Evolutionary conservation across 2,329 filamentous ascomycete genomes (phyloP), one percentile per base, ranked within the genome.

Genomic region (Neonectria sp.): DNA sequence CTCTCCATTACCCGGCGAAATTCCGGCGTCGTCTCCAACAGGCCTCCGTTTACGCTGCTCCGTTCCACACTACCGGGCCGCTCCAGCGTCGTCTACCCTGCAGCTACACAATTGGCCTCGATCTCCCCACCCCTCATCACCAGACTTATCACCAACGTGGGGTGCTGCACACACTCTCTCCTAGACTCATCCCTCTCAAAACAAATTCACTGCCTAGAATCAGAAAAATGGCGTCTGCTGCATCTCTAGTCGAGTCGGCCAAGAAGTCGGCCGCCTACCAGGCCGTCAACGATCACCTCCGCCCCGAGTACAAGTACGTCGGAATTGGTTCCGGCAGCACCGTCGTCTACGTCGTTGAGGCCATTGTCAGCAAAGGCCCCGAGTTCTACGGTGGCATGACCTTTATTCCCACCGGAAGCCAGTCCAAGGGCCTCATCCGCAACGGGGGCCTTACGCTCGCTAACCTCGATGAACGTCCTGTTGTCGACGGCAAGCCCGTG

Each of bases 371-470:
- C 60, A 88, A 91, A 60, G 87, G 88, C 5, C 78, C 82, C 9
- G 79, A 81, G 2, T 84, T 88, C 63, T 89, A 88, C 55, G 80
- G 84, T 37, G 78, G 83, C 71, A 97, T 97, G 85, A 91, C 89
- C 77, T 99, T 98, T 82, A 88, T 97, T 33, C 95, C 96, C 7
- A 99, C 96, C 0, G 96, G 96, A 27, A 95, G 92, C 84, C 95
- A 97, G 79, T 96, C 93, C 49, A 94, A 94, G 73, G 92, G 95
- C 75, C 89, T 98, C 60, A 97, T 99, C 77, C 88, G 94, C 68
- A 84, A 87, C 55, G 93, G 94, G 24, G 93, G 94, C 3, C 85
- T 98, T 62, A 89, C 88, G 27, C 90, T 96, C 13, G 89, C 95
- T 61, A 90, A 91, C 72, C 93, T 97, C 75, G 92, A 95, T 76